These are phyloP conservation scores for Panicum miliaceum DNA, from an alignment of 176 grass and related monocot species.

Conservation along the genomic window DNA sequence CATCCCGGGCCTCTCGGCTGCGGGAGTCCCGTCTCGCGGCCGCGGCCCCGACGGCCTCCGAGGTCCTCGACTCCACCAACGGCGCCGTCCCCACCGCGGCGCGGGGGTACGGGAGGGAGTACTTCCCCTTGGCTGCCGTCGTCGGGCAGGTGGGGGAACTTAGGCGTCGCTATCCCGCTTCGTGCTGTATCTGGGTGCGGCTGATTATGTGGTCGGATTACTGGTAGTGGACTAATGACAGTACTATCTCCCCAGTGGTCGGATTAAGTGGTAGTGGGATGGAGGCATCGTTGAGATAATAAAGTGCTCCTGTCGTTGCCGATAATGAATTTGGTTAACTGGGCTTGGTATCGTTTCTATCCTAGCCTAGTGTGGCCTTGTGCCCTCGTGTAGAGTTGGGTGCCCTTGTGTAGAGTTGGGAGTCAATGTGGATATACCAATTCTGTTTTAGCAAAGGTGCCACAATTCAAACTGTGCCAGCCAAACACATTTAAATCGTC, in stretches of 20 bases:
- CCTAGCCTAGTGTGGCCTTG: not conserved
- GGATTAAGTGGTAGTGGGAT: not conserved
- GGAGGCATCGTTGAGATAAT: constrained; percentile 4
- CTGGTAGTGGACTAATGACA: too few relatives aligned
- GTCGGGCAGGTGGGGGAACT: constrained; percentile 75
- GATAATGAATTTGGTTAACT: not conserved
- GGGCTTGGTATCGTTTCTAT: too few relatives aligned
- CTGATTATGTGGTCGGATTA: not conserved
- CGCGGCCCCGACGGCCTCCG: constrained; percentile 45
- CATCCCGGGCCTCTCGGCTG: not conserved
- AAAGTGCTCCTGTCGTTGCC: not conserved
- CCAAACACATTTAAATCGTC: not conserved
- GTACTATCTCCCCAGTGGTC: not conserved
- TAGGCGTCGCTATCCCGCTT: not conserved
- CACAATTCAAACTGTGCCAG: not conserved
- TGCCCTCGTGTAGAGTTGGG: not conserved
- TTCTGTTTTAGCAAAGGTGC: not conserved
- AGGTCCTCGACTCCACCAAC: constrained; percentile 71
- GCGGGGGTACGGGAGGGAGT: constrained; percentile 74
- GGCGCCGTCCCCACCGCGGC: constrained; percentile 49
- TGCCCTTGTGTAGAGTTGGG: not conserved
- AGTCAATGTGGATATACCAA: not conserved
- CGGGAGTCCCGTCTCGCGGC: constrained; percentile 48
- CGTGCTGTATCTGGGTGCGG: not conserved
- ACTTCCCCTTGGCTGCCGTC: constrained; percentile 87